Evolutionary conservation across 805 yeast genomes (phyloP).

Genomic region (Debaryomyces hansenii): DNA sequence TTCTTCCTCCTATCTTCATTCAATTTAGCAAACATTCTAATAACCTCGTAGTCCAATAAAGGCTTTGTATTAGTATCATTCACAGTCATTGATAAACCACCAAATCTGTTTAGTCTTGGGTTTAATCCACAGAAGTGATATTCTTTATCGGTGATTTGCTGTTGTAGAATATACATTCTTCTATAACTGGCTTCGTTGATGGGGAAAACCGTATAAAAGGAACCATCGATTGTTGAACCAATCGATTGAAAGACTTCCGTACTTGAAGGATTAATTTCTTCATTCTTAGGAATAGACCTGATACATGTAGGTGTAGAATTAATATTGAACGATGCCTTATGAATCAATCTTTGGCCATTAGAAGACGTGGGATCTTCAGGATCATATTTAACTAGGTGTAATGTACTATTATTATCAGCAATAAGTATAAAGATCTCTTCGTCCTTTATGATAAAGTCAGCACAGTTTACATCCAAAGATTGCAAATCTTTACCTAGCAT

Average conservation of each 20-base stretch:
- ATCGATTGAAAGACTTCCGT: constrained; percentile 54
- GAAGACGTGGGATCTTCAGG: constrained; percentile 87
- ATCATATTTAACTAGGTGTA: constrained; percentile 81
- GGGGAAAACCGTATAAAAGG: constrained; percentile 72
- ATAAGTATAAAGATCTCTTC: constrained; percentile 66
- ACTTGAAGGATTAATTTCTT: constrained; percentile 21
- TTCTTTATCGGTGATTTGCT: constrained; percentile 79
- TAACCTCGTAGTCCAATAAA: constrained; percentile 60
- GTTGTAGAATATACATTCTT: constrained; percentile 80
- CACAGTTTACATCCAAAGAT: constrained; percentile 59
- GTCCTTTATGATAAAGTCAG: constrained; percentile 75
- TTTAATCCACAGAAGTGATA: constrained; percentile 76
- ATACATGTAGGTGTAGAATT: constrained; percentile 62
- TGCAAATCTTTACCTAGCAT: constrained; percentile 72
- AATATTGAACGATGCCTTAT: constrained; percentile 67
- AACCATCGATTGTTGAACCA: constrained; percentile 80
- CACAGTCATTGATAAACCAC: constrained; percentile 36
- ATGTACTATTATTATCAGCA: constrained; percentile 64
- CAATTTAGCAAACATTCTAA: constrained; percentile 52
- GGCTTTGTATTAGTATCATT: constrained; percentile 53
- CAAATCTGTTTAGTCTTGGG: constrained; percentile 65
- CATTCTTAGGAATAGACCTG: constrained; percentile 43
- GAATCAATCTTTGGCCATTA: constrained; percentile 74
- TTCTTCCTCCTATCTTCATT: constrained; percentile 57
- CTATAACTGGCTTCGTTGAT: constrained; percentile 74